phyloP scores from a whole-genome alignment of 495 filamentous ascomycete species.

The Jackrogersella minutella region DNA sequence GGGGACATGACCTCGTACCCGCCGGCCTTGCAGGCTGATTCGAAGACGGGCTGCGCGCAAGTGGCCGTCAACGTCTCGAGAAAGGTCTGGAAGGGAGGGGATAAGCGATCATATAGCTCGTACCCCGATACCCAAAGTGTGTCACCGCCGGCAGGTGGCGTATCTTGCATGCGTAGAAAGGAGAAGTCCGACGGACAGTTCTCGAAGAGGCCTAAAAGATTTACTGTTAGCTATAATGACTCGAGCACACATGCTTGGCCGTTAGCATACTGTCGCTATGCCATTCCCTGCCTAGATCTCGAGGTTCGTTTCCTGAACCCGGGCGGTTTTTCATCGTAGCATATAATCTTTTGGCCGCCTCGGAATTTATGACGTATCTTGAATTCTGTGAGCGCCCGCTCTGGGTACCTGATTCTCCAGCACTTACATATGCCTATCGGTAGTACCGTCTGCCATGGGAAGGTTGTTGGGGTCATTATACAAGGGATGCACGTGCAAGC shows the following conservation, averaged over 20 bases:
- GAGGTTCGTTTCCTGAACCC: conserved; percentile 43
- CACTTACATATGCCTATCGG: conserved; percentile 48
- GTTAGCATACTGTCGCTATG: conserved; percentile 51
- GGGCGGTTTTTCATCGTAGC: conserved; percentile 50
- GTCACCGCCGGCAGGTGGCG: conserved; percentile 52
- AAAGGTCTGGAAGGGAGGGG: conserved; percentile 47
- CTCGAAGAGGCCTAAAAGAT: conserved; percentile 44
- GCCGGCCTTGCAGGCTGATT: conserved; percentile 46
- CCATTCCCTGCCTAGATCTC: conserved; percentile 53
- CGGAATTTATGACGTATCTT: conserved; percentile 58
- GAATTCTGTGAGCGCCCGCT: neutral
- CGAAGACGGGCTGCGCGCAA: conserved; percentile 54
- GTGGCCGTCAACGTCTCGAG: conserved; percentile 52
- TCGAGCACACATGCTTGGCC: neutral
- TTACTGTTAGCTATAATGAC: neutral
- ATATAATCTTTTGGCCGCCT: conserved; percentile 55
- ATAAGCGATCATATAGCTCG: conserved; percentile 52
- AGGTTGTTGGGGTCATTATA: conserved; percentile 55
- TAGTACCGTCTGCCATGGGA: conserved; percentile 52
- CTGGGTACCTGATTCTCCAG: neutral
- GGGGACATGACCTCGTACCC: conserved; percentile 52
- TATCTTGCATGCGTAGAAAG: conserved; percentile 52
- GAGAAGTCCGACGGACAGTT: conserved; percentile 53
- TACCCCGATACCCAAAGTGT: conserved; percentile 58
- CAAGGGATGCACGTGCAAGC: conserved; percentile 54